Evolutionary conservation across 2,329 filamentous ascomycete genomes (phyloP).

Genomic region (Colletotrichum plurivorum): DNA sequence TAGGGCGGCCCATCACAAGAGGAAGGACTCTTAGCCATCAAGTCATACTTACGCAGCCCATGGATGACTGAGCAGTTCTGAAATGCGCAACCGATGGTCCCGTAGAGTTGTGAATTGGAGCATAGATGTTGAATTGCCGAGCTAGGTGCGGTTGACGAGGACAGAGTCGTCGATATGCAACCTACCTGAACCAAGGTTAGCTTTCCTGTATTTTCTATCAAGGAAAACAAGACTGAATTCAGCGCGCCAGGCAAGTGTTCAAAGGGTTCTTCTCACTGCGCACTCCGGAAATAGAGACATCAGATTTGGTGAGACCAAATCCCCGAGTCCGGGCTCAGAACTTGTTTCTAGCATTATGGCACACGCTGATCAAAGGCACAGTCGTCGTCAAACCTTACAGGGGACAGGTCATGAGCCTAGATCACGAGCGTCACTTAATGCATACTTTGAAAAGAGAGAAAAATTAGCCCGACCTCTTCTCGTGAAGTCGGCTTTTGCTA

Average conservation of each 20-base stretch:
- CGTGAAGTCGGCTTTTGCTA: too few species aligned
- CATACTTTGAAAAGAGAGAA: too few species aligned
- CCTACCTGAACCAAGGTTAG: not conserved
- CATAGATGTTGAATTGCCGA: not conserved
- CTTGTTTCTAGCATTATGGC: too few species aligned
- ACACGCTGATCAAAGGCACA: too few species aligned
- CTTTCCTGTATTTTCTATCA: not conserved
- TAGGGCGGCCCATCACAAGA: too few species aligned
- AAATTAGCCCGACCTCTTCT: too few species aligned
- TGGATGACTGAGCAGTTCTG: conserved; percentile 11
- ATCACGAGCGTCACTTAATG: too few species aligned
- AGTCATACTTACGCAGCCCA: not conserved
- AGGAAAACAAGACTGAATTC: not conserved
- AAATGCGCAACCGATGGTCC: conserved; percentile 1
- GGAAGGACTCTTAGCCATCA: not conserved
- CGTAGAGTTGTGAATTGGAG: not conserved
- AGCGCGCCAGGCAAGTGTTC: too few species aligned
- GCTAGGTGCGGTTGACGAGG: not conserved
- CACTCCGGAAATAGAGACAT: not conserved
- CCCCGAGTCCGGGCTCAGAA: too few species aligned
- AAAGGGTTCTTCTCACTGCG: not conserved
- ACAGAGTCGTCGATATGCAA: not conserved
- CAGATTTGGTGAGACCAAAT: not conserved
- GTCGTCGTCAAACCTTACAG: too few species aligned
- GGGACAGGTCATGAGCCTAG: too few species aligned